Percentiles rank a stretch among this genome's conserved stretches.
These are phyloP conservation scores for Plasmodium cynomolgi DNA, from an alignment of 169 alveolate species.

Conservation along the genomic window DNA sequence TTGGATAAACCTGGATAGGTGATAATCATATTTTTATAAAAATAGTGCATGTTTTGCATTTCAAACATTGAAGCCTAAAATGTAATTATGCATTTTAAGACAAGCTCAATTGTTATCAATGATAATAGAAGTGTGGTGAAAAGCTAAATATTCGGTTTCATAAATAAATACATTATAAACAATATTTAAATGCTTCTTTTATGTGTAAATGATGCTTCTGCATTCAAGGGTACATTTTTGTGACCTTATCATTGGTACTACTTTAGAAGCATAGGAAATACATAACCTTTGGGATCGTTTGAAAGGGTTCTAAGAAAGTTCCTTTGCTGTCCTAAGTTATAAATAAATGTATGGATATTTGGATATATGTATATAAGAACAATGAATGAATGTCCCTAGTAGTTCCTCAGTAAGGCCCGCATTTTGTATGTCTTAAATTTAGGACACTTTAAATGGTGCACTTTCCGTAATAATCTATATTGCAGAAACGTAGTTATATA, in stretches of 20 bases:
- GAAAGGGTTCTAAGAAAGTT: background rate
- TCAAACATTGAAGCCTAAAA: background rate
- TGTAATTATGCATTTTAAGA: background rate
- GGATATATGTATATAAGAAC: background rate
- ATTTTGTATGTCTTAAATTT: no score
- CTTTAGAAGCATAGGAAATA: background rate
- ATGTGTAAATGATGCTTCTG: background rate
- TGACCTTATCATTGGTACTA: background rate
- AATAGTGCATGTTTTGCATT: background rate
- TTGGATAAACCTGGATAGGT: background rate
- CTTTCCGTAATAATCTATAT: no score
- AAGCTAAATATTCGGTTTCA: background rate
- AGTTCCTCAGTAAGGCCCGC: background rate
- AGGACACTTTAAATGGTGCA: no score
- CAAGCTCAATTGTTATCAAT: background rate
- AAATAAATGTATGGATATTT: background rate
- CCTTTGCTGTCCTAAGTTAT: background rate
- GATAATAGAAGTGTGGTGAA: background rate
- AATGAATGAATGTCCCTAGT: background rate
- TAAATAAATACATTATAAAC: background rate
- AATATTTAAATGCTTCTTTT: background rate
- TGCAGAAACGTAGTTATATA: no score
- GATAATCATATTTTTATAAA: background rate
- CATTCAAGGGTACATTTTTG: background rate
- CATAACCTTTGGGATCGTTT: background rate